Evolutionary conservation across 208 protist genomes (phyloP).

Genomic region (Crithidia mellificae): DNA sequence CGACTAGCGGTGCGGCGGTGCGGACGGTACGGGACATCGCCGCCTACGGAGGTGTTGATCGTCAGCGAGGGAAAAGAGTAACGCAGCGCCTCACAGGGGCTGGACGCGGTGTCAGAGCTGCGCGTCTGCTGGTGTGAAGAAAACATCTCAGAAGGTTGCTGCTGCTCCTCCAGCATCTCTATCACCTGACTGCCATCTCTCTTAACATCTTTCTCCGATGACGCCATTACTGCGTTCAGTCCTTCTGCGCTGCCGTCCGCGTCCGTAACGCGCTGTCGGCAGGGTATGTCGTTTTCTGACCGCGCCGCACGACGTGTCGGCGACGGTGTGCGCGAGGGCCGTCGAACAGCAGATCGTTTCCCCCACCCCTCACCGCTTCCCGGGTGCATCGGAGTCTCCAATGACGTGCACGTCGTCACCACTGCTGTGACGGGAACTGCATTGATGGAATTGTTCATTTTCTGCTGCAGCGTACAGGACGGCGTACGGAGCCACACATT

Average conservation of each 20-base stretch:
- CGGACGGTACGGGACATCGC: background rate
- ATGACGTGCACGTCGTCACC: background rate
- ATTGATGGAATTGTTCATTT: background rate
- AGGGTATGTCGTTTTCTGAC: background rate
- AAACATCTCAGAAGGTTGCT: background rate
- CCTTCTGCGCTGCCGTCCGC: background rate
- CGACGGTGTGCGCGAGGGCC: background rate
- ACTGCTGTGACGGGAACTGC: background rate
- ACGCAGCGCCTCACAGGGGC: background rate
- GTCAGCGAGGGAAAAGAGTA: slow-evolving; percentile 1
- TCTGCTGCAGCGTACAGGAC: background rate
- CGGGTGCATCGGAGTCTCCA: background rate
- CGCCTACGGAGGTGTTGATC: background rate
- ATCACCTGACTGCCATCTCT: background rate
- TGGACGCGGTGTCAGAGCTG: background rate
- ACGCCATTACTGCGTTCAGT: background rate
- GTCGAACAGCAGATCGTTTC: background rate
- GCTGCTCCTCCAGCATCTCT: background rate
- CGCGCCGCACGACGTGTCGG: background rate
- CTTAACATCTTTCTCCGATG: background rate
- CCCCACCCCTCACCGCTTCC: background rate
- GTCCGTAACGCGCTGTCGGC: background rate
- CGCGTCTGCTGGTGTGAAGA: background rate
- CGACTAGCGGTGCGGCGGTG: background rate
- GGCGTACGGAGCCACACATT: background rate